Percentiles rank a stretch among this genome's conserved stretches.
Conservation (phyloP, 2,329 filamentous ascomycete species). For the Lasiodiplodia citricola region DNA sequence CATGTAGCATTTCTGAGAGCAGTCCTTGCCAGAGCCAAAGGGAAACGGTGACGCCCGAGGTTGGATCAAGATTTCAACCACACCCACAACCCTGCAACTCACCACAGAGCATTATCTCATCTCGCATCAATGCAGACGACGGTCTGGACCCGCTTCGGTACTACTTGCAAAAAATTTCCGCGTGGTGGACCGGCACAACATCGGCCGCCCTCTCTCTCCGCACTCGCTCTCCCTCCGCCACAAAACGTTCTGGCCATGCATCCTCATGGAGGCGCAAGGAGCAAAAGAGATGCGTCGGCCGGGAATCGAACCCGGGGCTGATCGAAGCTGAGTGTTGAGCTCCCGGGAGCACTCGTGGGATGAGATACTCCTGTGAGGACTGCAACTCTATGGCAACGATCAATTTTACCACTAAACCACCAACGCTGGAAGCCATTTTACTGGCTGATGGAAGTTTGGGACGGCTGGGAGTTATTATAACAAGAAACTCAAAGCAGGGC, state of each 20-base stretch:
- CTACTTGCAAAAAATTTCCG: slow-evolving; percentile 4
- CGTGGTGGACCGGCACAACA: background rate
- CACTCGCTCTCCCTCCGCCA: background rate
- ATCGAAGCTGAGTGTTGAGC: slow-evolving; percentile 9
- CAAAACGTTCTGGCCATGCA: background rate
- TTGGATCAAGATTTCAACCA: background rate
- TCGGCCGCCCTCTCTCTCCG: background rate
- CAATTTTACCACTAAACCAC: slow-evolving; percentile 27
- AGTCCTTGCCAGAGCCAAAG: background rate
- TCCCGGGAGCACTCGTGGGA: background rate
- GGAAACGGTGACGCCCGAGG: background rate
- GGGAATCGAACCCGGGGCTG: slow-evolving; percentile 27
- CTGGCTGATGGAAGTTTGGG: background rate
- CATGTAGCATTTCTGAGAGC: background rate
- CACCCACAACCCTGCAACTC: background rate
- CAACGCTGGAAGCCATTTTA: background rate
- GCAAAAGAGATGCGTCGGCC: slow-evolving; percentile 24
- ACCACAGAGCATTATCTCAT: background rate
- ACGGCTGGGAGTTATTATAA: too few species aligned
- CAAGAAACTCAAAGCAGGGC: too few species aligned
- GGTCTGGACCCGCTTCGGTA: slow-evolving; percentile 3
- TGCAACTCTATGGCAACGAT: slow-evolving; percentile 8
- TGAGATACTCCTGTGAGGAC: background rate
- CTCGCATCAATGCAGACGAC: background rate
- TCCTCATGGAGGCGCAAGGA: background rate